Evolutionary conservation across 2,329 filamentous ascomycete species (phyloP).

Genomic region (Fusarium odoratissimum): DNA sequence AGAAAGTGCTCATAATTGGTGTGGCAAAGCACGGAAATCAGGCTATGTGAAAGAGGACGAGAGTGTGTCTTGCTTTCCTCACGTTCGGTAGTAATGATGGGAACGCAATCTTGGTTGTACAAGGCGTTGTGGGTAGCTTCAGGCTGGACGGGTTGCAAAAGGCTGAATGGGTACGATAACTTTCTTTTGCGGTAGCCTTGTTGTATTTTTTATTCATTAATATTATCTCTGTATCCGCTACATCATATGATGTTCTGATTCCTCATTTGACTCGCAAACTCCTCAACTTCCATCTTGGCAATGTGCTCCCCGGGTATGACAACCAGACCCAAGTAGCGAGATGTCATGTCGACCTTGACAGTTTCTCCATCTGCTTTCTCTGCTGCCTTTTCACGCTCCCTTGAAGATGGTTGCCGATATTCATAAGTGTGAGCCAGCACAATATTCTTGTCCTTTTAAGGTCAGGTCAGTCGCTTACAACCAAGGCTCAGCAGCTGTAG

Average conservation of each 20-base stretch:
- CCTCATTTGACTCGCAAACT: conserved; percentile 69
- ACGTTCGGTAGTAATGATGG: conserved; percentile 32
- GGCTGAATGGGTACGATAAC: conserved; percentile 37
- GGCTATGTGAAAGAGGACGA: background rate
- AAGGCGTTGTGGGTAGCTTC: conserved; percentile 46
- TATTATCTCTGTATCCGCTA: conserved; percentile 31
- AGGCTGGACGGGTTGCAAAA: conserved; percentile 39
- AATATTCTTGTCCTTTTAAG: conserved; percentile 81
- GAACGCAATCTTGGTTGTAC: conserved; percentile 36
- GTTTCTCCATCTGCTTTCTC: conserved; percentile 52
- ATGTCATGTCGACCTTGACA: conserved; percentile 78
- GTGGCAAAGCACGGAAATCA: conserved; percentile 5
- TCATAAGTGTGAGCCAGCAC: conserved; percentile 89
- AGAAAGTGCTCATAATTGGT: conserved; percentile 36
- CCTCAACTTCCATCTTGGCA: conserved; percentile 87
- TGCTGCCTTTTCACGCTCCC: conserved; percentile 56
- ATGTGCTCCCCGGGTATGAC: conserved; percentile 91
- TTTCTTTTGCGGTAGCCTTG: conserved; percentile 41
- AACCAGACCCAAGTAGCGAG: conserved; percentile 87
- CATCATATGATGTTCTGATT: conserved; percentile 23
- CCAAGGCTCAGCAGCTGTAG: background rate
- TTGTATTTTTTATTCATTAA: conserved; percentile 47
- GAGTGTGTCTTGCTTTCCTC: conserved; percentile 5
- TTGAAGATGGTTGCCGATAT: conserved; percentile 79
- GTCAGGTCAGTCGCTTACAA: background rate